These are phyloP conservation scores for Coemansia furcata DNA, from an alignment of 192 early-diverging fungal genomes.

Conservation along the genomic window DNA sequence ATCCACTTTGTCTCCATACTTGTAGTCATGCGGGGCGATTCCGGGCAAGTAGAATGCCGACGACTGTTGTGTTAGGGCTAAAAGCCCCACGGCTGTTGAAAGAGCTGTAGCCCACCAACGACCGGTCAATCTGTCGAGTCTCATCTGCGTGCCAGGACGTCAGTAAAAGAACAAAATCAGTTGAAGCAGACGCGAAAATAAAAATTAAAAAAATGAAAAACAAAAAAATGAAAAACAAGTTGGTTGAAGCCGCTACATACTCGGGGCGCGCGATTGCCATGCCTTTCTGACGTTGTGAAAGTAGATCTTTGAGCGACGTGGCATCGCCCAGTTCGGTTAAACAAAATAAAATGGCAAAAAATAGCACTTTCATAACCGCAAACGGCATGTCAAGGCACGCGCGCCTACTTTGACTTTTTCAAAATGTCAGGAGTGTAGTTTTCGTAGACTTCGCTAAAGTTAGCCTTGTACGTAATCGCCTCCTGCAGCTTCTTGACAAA, in stretches of 20 bases:
- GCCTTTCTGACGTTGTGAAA: not conserved
- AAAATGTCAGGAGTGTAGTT: slow-evolving; percentile 1
- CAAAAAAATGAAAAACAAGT: not conserved
- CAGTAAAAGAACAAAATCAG: slow-evolving; percentile 7
- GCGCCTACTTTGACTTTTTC: not conserved
- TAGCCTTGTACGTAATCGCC: slow-evolving; percentile 1
- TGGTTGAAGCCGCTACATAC: not conserved
- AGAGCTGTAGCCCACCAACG: slow-evolving; percentile 22
- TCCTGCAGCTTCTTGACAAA: slow-evolving; percentile 5
- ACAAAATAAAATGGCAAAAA: not conserved
- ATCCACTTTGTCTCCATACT: slow-evolving; percentile 62
- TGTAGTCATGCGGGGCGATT: slow-evolving; percentile 87
- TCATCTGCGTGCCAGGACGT: slow-evolving; percentile 12
- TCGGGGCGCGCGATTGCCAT: not conserved
- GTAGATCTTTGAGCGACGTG: not conserved
- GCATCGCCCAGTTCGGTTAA: not conserved
- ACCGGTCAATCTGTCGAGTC: slow-evolving; percentile 6
- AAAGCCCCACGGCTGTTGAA: slow-evolving; percentile 8
- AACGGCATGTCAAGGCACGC: not conserved
- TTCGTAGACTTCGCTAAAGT: slow-evolving; percentile 3
- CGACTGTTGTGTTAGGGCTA: slow-evolving; percentile 18
- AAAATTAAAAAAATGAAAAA: not conserved
- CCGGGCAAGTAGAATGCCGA: slow-evolving; percentile 90
- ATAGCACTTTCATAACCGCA: not conserved
- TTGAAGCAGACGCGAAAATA: not conserved